phyloP scores from a whole-genome alignment of 2,329 filamentous ascomycete species.

The Sclerotinia nivalis region DNA sequence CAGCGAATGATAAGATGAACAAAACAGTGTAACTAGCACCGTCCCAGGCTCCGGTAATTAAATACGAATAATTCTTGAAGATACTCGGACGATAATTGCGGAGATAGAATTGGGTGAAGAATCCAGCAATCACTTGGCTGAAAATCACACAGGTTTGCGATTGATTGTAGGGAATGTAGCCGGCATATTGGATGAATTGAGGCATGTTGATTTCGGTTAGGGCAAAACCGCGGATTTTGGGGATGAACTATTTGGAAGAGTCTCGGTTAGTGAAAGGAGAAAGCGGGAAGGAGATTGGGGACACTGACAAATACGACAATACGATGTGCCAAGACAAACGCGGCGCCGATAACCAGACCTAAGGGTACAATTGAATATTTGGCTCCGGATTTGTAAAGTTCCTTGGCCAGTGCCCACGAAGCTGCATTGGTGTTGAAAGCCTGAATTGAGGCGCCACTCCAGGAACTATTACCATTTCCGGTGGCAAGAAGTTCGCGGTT shows the following conservation, averaged over 20 bases:
- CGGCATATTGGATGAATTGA: constrained; percentile 56
- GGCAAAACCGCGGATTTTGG: constrained; percentile 48
- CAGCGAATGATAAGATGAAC: constrained; percentile 47
- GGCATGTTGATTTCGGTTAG: constrained; percentile 52
- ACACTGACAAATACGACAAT: constrained; percentile 45
- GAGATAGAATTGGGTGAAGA: constrained; percentile 46
- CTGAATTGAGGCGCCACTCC: constrained; percentile 52
- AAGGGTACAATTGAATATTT: constrained; percentile 52
- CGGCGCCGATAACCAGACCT: constrained; percentile 52
- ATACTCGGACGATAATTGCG: constrained; percentile 42
- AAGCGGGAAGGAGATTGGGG: background rate
- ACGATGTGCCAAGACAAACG: constrained; percentile 48
- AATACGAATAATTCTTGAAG: constrained; percentile 47
- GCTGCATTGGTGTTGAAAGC: constrained; percentile 49
- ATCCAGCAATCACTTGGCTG: constrained; percentile 49
- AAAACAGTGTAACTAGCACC: constrained; percentile 46
- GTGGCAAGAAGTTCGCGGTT: constrained; percentile 46
- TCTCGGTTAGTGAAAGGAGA: constrained; percentile 15
- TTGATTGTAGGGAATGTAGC: constrained; percentile 56
- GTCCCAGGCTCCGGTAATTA: constrained; percentile 45
- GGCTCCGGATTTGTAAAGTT: constrained; percentile 52
- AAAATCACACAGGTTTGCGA: constrained; percentile 57
- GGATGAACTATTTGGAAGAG: constrained; percentile 45
- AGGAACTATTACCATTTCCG: constrained; percentile 48
- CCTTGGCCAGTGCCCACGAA: constrained; percentile 51